Conservation (phyloP, 441 rosid genomes). For the Lepidium campestre region DNA sequence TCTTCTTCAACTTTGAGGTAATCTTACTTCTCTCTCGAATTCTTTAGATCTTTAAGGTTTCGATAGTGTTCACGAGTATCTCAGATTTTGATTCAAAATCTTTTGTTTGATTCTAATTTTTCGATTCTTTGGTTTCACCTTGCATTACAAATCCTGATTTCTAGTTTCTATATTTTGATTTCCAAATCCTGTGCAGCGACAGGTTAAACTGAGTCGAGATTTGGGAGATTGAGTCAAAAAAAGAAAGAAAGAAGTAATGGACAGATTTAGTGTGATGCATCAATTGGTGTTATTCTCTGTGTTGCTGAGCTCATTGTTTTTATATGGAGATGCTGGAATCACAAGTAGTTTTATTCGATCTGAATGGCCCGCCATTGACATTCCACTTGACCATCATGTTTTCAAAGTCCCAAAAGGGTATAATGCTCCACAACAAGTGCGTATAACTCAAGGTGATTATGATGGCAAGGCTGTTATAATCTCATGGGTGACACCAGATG, state of each 20-base stretch:
- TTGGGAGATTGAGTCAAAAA: too few relatives aligned
- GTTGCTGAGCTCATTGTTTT: slow-evolving; percentile 33
- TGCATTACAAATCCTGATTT: background rate
- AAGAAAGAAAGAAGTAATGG: too few relatives aligned
- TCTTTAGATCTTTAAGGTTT: background rate
- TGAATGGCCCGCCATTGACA: slow-evolving; percentile 62
- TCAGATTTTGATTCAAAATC: background rate
- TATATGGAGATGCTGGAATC: slow-evolving; percentile 36
- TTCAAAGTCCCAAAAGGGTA: slow-evolving; percentile 56
- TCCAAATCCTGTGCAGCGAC: too few relatives aligned
- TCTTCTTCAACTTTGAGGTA: background rate
- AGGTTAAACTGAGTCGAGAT: too few relatives aligned
- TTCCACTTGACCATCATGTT: slow-evolving; percentile 50
- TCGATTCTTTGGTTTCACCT: background rate
- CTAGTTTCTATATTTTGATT: background rate
- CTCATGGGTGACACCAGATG: slow-evolving; percentile 89
- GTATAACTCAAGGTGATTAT: slow-evolving; percentile 93
- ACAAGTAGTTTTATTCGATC: slow-evolving; percentile 52
- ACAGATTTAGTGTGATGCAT: slow-evolving; percentile 16
- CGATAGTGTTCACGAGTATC: background rate
- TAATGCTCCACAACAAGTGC: slow-evolving; percentile 85
- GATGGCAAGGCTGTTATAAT: slow-evolving; percentile 81
- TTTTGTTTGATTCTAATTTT: background rate
- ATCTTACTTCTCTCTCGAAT: background rate
- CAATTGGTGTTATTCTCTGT: slow-evolving; percentile 29